Conservation (phyloP, 2,329 filamentous ascomycete genomes). For the Xylaria polymorpha region DNA sequence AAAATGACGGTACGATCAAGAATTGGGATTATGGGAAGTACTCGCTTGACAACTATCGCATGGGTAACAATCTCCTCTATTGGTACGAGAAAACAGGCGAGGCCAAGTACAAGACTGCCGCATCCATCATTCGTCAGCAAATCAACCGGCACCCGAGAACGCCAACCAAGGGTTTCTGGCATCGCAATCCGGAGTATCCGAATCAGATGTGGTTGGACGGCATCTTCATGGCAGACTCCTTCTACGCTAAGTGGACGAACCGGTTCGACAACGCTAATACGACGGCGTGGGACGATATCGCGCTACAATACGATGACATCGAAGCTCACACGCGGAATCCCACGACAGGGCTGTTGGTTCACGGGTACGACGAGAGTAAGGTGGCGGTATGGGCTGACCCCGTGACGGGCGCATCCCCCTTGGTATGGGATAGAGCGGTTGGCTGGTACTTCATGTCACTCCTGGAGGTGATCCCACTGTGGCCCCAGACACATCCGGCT, state of each 20-base stretch:
- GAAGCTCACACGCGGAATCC: constrained; percentile 54
- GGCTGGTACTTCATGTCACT: constrained; percentile 64
- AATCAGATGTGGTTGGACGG: constrained; percentile 69
- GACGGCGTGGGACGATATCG: constrained; percentile 58
- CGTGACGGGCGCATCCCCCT: constrained; percentile 59
- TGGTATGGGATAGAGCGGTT: constrained; percentile 63
- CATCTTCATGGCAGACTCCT: constrained; percentile 62
- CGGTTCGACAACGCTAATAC: constrained; percentile 54
- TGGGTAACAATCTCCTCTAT: constrained; percentile 64
- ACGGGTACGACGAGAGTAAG: constrained; percentile 63
- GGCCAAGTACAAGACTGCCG: constrained; percentile 61
- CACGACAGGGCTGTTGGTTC: constrained; percentile 57
- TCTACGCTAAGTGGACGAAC: constrained; percentile 56
- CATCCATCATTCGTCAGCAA: constrained; percentile 58
- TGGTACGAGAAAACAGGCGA: constrained; percentile 60
- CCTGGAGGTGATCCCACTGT: constrained; percentile 60
- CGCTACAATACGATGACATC: constrained; percentile 57
- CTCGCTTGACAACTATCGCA: constrained; percentile 64
- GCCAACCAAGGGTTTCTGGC: constrained; percentile 65
- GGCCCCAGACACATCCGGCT: constrained; percentile 52
- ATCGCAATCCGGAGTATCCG: constrained; percentile 55
- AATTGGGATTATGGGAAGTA: constrained; percentile 61
- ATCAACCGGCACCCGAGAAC: constrained; percentile 63
- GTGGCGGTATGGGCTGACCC: constrained; percentile 61
- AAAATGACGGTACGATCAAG: constrained; percentile 59